These are phyloP conservation scores for Mycena latifolia DNA, from an alignment of 768 basidiomycete genomes.

Conservation along the genomic window DNA sequence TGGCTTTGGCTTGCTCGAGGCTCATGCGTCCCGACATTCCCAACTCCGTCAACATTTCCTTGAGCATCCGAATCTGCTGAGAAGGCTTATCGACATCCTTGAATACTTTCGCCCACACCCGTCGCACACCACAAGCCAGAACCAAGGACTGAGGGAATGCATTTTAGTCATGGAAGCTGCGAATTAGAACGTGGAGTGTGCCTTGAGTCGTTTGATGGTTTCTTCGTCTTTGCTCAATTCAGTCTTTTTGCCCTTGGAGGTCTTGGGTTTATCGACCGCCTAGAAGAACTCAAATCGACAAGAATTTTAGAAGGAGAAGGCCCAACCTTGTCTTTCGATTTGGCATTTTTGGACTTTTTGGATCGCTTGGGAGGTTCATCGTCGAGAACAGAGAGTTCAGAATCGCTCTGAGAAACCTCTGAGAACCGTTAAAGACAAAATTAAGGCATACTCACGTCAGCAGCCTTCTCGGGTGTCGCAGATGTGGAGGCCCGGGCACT, in stretches of 20 bases:
- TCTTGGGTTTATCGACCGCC: conserved; percentile 43
- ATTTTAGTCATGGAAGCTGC: neutral
- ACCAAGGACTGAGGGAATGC: conserved; percentile 67
- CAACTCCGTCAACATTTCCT: conserved; percentile 73
- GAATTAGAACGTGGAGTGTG: conserved; percentile 36
- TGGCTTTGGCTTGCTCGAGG: conserved; percentile 83
- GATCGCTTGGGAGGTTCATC: conserved; percentile 68
- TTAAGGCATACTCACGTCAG: conserved; percentile 2
- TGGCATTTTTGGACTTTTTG: conserved; percentile 48
- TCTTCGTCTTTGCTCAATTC: conserved; percentile 73
- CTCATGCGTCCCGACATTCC: conserved; percentile 87
- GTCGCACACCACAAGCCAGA: conserved; percentile 81
- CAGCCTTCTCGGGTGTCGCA: conserved; percentile 7
- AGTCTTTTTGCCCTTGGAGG: conserved; percentile 48
- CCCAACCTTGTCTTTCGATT: conserved; percentile 53
- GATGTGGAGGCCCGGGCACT: conserved; percentile 15
- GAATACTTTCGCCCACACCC: conserved; percentile 82
- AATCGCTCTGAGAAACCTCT: conserved; percentile 56
- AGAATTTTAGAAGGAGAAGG: too few relatives aligned
- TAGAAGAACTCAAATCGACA: too few relatives aligned
- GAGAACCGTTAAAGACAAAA: neutral
- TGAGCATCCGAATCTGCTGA: conserved; percentile 76
- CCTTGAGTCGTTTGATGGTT: conserved; percentile 82
- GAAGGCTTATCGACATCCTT: conserved; percentile 65
- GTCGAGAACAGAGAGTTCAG: conserved; percentile 70